phyloP scores from a whole-genome alignment of 1,284 basidiomycete species.

The Amylostereum areolatum region DNA sequence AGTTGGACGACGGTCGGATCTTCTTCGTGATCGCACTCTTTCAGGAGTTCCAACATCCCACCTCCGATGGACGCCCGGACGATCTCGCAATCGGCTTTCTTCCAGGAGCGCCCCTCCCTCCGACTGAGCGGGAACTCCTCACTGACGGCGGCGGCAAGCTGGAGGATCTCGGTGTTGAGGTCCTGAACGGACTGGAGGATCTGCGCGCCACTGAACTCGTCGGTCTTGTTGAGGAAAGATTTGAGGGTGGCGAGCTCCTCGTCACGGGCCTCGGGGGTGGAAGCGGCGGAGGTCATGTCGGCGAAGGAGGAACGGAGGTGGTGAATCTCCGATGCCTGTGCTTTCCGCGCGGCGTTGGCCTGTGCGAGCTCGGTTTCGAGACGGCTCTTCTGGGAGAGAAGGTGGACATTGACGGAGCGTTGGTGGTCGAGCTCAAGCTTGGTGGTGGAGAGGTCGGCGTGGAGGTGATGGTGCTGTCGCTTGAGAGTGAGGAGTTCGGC shows the following conservation, averaged over 20 bases:
- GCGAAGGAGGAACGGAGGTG: constrained; percentile 11
- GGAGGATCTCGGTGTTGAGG: constrained; percentile 31
- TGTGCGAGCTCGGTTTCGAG: constrained; percentile 11
- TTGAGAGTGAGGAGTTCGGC: constrained; percentile 6
- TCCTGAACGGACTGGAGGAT: constrained; percentile 31
- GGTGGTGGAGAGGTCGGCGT: constrained; percentile 12
- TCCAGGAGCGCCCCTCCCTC: constrained; percentile 16
- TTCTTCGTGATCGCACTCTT: constrained; percentile 22
- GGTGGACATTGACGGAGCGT: constrained; percentile 10
- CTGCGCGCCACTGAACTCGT: constrained; percentile 31
- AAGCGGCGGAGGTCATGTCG: constrained; percentile 9
- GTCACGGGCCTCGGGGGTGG: constrained; percentile 19
- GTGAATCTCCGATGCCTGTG: constrained; percentile 10
- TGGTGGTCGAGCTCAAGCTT: constrained; percentile 13
- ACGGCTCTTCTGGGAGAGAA: constrained; percentile 13
- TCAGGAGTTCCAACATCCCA: constrained; percentile 22
- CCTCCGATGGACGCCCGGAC: constrained; percentile 23
- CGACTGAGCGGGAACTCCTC: constrained; percentile 27
- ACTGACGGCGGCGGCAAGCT: constrained; percentile 28
- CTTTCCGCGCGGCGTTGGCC: constrained; percentile 5
- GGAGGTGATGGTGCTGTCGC: constrained; percentile 13
- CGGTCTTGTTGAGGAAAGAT: constrained; percentile 32
- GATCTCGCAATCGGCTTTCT: constrained; percentile 24
- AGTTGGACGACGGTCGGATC: constrained; percentile 34
- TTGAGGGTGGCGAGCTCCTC: constrained; percentile 29